Evolutionary conservation across 2,329 filamentous ascomycete species (phyloP), one percentile per base, ranked within the genome.

Genomic region (Cordyceps farinosa): DNA sequence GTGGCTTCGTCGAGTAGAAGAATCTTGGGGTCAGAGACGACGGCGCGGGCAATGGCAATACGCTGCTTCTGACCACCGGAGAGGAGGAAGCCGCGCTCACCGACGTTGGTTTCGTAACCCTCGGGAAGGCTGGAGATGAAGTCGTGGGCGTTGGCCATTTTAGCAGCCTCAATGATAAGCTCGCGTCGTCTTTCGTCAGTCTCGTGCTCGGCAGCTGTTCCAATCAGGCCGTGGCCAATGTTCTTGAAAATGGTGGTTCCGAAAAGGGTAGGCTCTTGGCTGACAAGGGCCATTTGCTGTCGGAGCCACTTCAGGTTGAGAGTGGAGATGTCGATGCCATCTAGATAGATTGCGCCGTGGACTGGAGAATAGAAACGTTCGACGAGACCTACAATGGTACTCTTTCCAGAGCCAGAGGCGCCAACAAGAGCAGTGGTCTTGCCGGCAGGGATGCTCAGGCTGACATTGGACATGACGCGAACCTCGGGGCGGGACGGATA

Each of bases 11-110:
- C 95, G 5, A 99, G 87, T 0, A 99, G 84, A 1, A 99, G 82
- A 70, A 99, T 88, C 78, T 93, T 96, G 0, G 94, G 94, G 69
- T 97, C 90, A 22, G 90, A 94, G 36, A 97, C 91, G 63, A 97
- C 86, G 45, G 93, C 93, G 71, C 92, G 84, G 8, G 94, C 92
- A 75, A 98, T 97, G 13, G 94, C 93, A 71, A 98, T 96, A 69
- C 95, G 91, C 77, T 98, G 95, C 76, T 97, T 97, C 77, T 99
- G 95, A 42, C 95, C 95, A 74, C 95, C 95, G 62, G 91, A 96
- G 9, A 99, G 82, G 59, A 97, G 79, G 73, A 97, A 96, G 10
- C 95, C 95, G 66, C 93, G 89, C 75, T 98, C 92, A 63, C 95
- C 95, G n/a, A 98, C 94, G 67, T 96, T 88, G 0, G 95, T 98